phyloP scores from a whole-genome alignment of 2,329 filamentous ascomycete genomes.

The Berkeleyomyces rouxiae region DNA sequence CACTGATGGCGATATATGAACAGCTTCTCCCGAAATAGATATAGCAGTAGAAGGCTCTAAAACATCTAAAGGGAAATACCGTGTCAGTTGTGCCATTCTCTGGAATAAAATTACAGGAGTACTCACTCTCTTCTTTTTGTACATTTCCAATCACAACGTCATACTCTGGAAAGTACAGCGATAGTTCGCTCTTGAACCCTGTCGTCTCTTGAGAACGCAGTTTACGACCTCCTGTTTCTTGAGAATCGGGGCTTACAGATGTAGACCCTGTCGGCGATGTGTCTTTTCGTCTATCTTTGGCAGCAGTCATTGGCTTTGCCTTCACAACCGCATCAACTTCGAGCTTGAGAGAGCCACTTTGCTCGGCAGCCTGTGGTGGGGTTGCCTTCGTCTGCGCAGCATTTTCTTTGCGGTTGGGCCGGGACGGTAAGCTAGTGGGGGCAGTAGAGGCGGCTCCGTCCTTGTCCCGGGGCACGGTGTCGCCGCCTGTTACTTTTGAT shows the following conservation, averaged over 20 bases:
- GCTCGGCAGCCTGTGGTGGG: neutral
- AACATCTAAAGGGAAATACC: slow-evolving; percentile 36
- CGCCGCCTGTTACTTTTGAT: slow-evolving; percentile 8
- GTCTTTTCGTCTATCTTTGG: neutral
- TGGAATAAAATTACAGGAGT: neutral
- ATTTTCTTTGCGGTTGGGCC: neutral
- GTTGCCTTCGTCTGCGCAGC: neutral
- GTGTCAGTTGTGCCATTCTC: neutral
- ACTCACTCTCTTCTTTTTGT: slow-evolving; percentile 58
- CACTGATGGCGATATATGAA: neutral
- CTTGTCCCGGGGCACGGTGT: slow-evolving; percentile 1
- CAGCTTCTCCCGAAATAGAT: slow-evolving; percentile 28
- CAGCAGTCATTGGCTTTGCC: neutral
- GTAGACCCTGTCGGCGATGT: slow-evolving; percentile 19
- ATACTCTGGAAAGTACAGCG: slow-evolving; percentile 83
- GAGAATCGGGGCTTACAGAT: slow-evolving; percentile 25
- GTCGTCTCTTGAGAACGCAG: slow-evolving; percentile 74
- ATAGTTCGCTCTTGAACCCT: slow-evolving; percentile 78
- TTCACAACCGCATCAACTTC: neutral
- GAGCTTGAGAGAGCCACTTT: neutral
- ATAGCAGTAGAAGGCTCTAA: slow-evolving; percentile 59
- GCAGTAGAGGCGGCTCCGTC: neutral
- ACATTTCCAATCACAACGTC: slow-evolving; percentile 85
- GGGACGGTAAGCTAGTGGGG: neutral
- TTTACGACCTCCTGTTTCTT: slow-evolving; percentile 55